These are phyloP conservation scores for Venturiaceae sp. DNA, from an alignment of 2,329 filamentous ascomycete genomes.

Conservation along the genomic window DNA sequence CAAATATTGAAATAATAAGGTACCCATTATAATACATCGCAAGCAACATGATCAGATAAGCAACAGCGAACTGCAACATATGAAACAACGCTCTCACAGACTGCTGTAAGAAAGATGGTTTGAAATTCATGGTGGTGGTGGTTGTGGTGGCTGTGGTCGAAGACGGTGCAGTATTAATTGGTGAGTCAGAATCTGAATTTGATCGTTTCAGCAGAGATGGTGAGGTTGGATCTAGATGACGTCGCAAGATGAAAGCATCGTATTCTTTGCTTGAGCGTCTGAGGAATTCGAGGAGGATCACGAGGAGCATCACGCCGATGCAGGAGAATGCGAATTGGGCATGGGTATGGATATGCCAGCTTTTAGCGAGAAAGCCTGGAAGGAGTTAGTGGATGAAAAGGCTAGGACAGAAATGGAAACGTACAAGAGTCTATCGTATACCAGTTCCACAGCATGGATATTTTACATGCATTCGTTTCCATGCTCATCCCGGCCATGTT, in stretches of 20 bases:
- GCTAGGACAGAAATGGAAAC: too few species aligned
- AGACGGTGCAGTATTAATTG: neutral
- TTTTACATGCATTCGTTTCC: constrained; percentile 24
- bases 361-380: constrained; percentile 60
- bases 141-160: neutral
- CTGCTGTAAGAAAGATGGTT: constrained; percentile 55
- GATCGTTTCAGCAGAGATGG: neutral
- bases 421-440: constrained; percentile 58
- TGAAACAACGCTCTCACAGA: constrained; percentile 57
- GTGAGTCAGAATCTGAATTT: neutral
- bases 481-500: constrained; percentile 12
- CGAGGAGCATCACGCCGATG: constrained; percentile 65
- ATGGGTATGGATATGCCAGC: constrained; percentile 60
- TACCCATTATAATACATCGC: constrained; percentile 60
- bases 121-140: too few species aligned
- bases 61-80: constrained; percentile 61
- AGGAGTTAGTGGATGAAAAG: too few species aligned
- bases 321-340: constrained; percentile 73
- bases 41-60: constrained; percentile 70
- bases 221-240: neutral
- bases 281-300: constrained; percentile 61
- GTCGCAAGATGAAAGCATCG: constrained; percentile 53
- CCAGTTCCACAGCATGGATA: constrained; percentile 72
- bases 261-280: constrained; percentile 63
- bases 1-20: constrained; percentile 71